phyloP scores from a whole-genome alignment of 306 rosid species.

The Clitoria ternatea region DNA sequence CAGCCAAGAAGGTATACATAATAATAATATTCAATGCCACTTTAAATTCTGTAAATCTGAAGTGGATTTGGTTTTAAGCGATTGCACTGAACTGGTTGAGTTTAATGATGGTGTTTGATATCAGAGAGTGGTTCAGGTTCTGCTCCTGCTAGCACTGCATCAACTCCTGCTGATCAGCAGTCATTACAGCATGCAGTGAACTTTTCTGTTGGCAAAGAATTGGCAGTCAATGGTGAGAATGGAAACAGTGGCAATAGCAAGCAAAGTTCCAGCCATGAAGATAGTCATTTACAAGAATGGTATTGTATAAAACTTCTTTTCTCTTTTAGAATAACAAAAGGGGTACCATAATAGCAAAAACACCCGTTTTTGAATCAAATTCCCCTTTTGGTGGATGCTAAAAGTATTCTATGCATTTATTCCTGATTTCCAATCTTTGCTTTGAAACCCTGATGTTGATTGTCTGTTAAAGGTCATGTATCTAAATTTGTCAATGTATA shows the following conservation, averaged over 20 bases:
- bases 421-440: too few species aligned
- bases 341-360: slow-evolving; percentile 27
- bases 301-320: slow-evolving; percentile 29
- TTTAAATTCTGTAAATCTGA: too few species aligned
- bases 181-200: neutral
- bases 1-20: slow-evolving; percentile 32
- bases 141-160: slow-evolving; percentile 16
- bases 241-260: slow-evolving; percentile 49
- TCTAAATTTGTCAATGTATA: slow-evolving; percentile 21
- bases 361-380: slow-evolving; percentile 30
- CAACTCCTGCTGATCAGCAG: slow-evolving; percentile 32
- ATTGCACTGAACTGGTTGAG: neutral
- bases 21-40: too few species aligned
- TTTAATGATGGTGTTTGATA: slow-evolving; percentile 5
- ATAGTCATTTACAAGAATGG: slow-evolving; percentile 69
- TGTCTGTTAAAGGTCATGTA: too few species aligned
- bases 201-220: slow-evolving; percentile 34
- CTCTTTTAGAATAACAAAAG: slow-evolving; percentile 21
- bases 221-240: slow-evolving; percentile 25
- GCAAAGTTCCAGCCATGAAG: slow-evolving; percentile 47
- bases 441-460: too few species aligned
- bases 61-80: too few species aligned
- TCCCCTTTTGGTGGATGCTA: slow-evolving; percentile 33
- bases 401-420: slow-evolving; percentile 29
- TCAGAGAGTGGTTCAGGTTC: slow-evolving; percentile 49